These are phyloP conservation scores for Dothistroma pini DNA, from an alignment of 2,329 filamentous ascomycete species.

Conservation along the genomic window DNA sequence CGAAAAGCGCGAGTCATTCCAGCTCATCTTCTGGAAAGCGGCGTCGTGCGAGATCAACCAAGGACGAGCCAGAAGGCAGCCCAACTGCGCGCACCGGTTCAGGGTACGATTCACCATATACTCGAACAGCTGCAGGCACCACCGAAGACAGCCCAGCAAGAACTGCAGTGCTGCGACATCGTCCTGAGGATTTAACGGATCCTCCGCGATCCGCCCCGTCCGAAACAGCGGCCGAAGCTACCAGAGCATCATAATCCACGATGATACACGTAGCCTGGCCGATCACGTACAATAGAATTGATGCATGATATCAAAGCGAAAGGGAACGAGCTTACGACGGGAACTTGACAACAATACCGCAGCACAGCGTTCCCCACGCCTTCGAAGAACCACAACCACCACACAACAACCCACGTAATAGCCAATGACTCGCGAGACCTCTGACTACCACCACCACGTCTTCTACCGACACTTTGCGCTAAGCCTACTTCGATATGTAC, in stretches of 20 bases:
- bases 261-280: conserved; percentile 1
- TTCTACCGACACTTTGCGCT: background rate
- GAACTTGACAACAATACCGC: background rate
- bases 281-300: background rate
- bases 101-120: conserved; percentile 30
- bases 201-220: conserved; percentile 8
- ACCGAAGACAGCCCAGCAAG: conserved; percentile 27
- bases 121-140: conserved; percentile 10
- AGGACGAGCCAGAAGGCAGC: conserved; percentile 20
- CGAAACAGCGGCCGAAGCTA: conserved; percentile 9
- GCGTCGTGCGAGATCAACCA: conserved; percentile 28
- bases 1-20: conserved; percentile 27
- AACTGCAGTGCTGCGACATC: conserved; percentile 28
- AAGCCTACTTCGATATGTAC: conserved; percentile 7
- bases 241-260: conserved; percentile 3
- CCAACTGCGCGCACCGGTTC: conserved; percentile 11
- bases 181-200: conserved; percentile 18
- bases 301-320: background rate
- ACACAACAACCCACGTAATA: background rate
- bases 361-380: background rate
- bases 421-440: background rate
- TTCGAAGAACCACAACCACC: background rate
- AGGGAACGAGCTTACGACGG: background rate
- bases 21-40: conserved; percentile 34
- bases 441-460: background rate